Conservation (phyloP, 2,329 filamentous ascomycete species). For the Metarhizium robertsii region DNA sequence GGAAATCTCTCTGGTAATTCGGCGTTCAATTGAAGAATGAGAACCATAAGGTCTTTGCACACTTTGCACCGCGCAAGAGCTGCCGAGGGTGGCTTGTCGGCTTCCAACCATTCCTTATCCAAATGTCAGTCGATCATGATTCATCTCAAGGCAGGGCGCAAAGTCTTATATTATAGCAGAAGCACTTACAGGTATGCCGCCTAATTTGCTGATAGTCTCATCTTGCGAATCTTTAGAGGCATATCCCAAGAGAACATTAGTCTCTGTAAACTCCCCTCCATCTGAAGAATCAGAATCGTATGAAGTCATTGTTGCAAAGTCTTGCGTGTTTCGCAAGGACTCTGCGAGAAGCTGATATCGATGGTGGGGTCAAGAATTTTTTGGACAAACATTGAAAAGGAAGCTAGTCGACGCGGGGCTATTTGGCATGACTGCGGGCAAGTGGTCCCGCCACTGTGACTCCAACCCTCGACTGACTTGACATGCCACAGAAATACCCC, state of each 20-base stretch:
- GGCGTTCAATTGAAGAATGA: slow-evolving; percentile 84
- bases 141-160: neutral
- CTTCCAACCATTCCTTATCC: slow-evolving; percentile 71
- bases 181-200: slow-evolving; percentile 67
- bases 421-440: slow-evolving; percentile 10
- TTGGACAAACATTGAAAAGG: slow-evolving; percentile 7
- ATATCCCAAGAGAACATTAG: slow-evolving; percentile 84
- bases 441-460: neutral
- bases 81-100: slow-evolving; percentile 61
- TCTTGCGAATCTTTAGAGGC: slow-evolving; percentile 69
- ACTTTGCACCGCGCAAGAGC: slow-evolving; percentile 75
- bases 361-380: slow-evolving; percentile 33
- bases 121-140: neutral
- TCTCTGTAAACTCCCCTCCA: slow-evolving; percentile 62
- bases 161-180: neutral
- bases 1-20: slow-evolving; percentile 83
- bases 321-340: neutral
- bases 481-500: too few relatives aligned
- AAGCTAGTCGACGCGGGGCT: slow-evolving; percentile 17
- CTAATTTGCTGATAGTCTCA: slow-evolving; percentile 80
- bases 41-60: slow-evolving; percentile 73
- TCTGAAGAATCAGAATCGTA: slow-evolving; percentile 84
- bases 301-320: slow-evolving; percentile 46
- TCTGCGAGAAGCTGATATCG: neutral
- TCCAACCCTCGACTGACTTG: neutral